phyloP scores from a whole-genome alignment of 2,329 filamentous ascomycete genomes.

The Massarina eburnea region DNA sequence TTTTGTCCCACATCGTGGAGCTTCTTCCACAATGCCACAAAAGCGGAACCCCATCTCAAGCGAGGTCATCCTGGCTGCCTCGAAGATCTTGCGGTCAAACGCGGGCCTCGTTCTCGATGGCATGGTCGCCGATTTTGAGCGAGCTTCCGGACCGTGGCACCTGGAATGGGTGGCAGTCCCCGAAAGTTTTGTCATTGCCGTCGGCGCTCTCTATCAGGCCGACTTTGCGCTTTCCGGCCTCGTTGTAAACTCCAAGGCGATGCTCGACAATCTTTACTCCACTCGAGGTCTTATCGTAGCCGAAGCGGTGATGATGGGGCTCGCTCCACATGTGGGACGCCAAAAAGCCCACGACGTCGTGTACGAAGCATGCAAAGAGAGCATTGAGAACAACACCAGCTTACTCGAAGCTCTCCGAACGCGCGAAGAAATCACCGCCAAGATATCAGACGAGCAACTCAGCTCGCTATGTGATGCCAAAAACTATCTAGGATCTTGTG shows the following conservation, averaged over 20 bases:
- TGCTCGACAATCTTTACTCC: constrained; percentile 55
- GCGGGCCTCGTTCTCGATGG: constrained; percentile 56
- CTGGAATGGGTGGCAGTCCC: constrained; percentile 61
- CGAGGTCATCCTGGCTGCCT: constrained; percentile 58
- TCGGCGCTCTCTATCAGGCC: constrained; percentile 57
- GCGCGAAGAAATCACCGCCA: constrained; percentile 45
- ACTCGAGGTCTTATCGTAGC: constrained; percentile 58
- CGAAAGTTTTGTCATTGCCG: constrained; percentile 55
- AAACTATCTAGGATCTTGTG: constrained; percentile 47
- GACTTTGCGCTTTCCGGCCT: constrained; percentile 57
- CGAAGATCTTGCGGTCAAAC: constrained; percentile 56
- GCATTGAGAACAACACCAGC: constrained; percentile 48
- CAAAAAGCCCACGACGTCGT: constrained; percentile 59
- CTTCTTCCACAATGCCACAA: constrained; percentile 41
- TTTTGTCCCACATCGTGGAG: constrained; percentile 38
- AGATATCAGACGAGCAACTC: constrained; percentile 52
- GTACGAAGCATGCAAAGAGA: constrained; percentile 56
- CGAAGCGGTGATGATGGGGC: constrained; percentile 63
- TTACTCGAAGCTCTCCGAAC: constrained; percentile 49
- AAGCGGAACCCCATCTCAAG: constrained; percentile 62
- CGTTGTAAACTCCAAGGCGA: constrained; percentile 52
- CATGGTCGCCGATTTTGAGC: constrained; percentile 61
- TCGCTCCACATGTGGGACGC: constrained; percentile 56
- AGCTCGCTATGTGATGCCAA: constrained; percentile 58
- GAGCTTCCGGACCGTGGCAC: constrained; percentile 61